Conservation (phyloP, 1,284 basidiomycete species). For the Violaceomyces palustris region DNA sequence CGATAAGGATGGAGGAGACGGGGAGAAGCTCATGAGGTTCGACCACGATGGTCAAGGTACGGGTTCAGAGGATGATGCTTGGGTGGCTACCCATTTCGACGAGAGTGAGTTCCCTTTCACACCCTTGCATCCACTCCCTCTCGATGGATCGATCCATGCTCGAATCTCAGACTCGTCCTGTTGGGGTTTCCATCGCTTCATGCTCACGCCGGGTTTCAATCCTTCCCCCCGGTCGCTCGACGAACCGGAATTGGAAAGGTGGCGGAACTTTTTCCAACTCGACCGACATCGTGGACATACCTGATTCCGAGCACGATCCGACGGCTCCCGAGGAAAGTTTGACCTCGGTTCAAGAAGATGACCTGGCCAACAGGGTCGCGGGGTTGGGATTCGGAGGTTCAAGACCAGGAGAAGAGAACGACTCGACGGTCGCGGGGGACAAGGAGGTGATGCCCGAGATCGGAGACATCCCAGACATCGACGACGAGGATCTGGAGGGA, state of each 20-base stretch:
- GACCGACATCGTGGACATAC: conserved; percentile 45
- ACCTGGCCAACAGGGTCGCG: conserved; percentile 34
- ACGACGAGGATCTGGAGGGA: conserved; percentile 29
- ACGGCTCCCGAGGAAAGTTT: conserved; percentile 26
- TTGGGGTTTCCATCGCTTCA: too few relatives aligned
- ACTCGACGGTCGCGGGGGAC: not conserved
- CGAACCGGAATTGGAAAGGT: too few relatives aligned
- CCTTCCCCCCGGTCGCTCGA: too few relatives aligned
- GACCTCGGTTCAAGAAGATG: conserved; percentile 39
- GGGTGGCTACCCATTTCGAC: conserved; percentile 38
- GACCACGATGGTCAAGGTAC: conserved; percentile 8
- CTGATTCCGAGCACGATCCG: conserved; percentile 39
- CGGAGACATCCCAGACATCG: conserved; percentile 43
- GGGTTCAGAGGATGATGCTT: conserved; percentile 29
- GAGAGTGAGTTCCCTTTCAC: conserved; percentile 2
- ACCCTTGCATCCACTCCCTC: conserved; percentile 5
- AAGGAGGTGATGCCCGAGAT: conserved; percentile 33
- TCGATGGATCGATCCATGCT: too few relatives aligned
- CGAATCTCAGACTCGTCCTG: too few relatives aligned
- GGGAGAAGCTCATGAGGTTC: conserved; percentile 33
- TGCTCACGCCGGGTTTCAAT: too few relatives aligned
- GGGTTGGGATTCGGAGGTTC: conserved; percentile 13
- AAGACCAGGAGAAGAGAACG: not conserved
- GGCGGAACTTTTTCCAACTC: too few relatives aligned
- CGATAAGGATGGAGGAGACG: conserved; percentile 27